Evolutionary conservation across 2,329 filamentous ascomycete species (phyloP), one percentile per base, ranked within the genome.

Genomic region (Nemania diffusa): DNA sequence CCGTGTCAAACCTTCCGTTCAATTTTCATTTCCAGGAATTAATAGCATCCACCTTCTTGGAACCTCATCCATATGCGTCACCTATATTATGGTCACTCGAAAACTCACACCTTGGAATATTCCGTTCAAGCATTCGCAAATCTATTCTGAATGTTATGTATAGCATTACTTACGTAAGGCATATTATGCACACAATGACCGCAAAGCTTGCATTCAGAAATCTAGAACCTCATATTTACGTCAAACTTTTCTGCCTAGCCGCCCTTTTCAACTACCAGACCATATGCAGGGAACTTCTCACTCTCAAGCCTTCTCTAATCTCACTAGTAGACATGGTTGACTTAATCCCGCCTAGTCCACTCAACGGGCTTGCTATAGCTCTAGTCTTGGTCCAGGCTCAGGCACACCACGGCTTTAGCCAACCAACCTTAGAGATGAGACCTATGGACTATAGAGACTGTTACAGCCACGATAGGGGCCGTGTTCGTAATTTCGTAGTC

Each of bases 21-120:
- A n/a, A n/a, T n/a, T n/a, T n/a, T n/a, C n/a, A n/a, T n/a, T n/a
- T n/a, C n/a, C n/a, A n/a, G 6, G 37, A 57, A 40, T 3, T 7
- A 26, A 15, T n/a, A n/a, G n/a, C n/a, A n/a, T n/a, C n/a, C n/a
- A n/a, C n/a, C n/a, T n/a, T n/a, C n/a, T n/a, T n/a, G n/a, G n/a
- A n/a, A n/a, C n/a, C n/a, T n/a, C n/a, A n/a, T n/a, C n/a, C n/a
- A n/a, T n/a, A 44, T 44, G n/a, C 40, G 17, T 44, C n/a, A n/a
- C 37, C 37, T 44, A 20, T 57, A 5, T n/a, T 57, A 17, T 57
- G 55, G 55, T 37, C 55, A 46, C 17, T 57, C 1, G 37, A 57
- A 24, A 57, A 57, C 15, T 57, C 55, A 20, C 55, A 57, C 11
- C 26, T 27, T 15, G 55, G 55, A 26, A 46, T 57, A 20, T 57